phyloP scores from a whole-genome alignment of 345 rosid genomes.

The Adansonia digitata region DNA sequence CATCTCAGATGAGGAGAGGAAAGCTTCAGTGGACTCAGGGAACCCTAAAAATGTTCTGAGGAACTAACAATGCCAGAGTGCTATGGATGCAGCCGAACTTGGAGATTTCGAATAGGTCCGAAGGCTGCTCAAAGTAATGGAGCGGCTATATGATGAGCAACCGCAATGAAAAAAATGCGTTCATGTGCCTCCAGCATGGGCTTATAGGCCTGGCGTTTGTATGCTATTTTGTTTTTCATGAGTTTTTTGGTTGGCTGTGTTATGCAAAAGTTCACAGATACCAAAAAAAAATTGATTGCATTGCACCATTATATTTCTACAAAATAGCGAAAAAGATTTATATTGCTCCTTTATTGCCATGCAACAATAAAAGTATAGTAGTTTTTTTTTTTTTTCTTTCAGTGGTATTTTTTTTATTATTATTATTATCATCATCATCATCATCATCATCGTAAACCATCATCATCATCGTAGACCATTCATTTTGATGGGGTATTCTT shows the following conservation, averaged over 20 bases:
- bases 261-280: background rate
- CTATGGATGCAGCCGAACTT: constrained; percentile 83
- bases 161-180: constrained; percentile 95
- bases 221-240: constrained; percentile 97
- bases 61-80: constrained; percentile 91
- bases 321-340: background rate
- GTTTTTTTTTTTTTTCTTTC: background rate
- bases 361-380: no score
- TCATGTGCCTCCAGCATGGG: constrained; percentile 98
- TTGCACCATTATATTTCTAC: background rate
- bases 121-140: constrained; percentile 69
- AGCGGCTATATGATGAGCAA: constrained; percentile 80
- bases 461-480: no score
- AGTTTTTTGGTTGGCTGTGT: constrained; percentile 30
- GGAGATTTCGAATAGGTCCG: constrained; percentile 83
- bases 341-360: background rate
- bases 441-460: no score
- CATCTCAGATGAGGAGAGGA: constrained; percentile 75
- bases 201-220: constrained; percentile 92
- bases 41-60: constrained; percentile 85
- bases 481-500: no score
- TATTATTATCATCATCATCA: background rate
- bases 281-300: background rate
- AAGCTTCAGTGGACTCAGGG: constrained; percentile 69
- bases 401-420: background rate